Conservation (phyloP, 208 protist genomes). For the Histomonas meleagridis region DNA sequence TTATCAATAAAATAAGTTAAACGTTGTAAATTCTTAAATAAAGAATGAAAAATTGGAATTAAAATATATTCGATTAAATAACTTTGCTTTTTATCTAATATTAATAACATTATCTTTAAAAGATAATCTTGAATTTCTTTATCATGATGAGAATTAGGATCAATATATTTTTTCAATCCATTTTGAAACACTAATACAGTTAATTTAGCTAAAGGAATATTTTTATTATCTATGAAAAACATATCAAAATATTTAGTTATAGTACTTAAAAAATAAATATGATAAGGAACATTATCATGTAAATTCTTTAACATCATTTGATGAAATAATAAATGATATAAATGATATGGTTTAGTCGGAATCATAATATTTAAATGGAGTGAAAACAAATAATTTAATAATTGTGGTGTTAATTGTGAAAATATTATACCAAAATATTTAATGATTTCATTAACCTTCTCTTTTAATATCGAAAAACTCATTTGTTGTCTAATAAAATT, state of each 20-base stretch:
- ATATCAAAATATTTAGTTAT: not conserved
- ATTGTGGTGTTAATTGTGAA: not conserved
- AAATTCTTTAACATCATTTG: not conserved
- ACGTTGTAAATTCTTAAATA: no score
- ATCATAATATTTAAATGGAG: not conserved
- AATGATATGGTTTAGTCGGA: not conserved
- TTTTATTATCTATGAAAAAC: no score
- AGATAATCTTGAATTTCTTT: no score
- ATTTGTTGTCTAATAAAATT: not conserved
- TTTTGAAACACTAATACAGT: no score
- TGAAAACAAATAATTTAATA: not conserved
- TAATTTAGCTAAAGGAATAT: no score
- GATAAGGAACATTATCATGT: not conserved
- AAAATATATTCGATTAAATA: no score
- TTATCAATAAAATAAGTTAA: no score
- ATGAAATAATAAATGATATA: not conserved
- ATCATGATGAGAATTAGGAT: no score
- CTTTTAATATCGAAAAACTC: not conserved
- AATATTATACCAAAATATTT: not conserved
- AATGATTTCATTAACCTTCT: not conserved
- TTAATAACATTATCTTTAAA: no score
- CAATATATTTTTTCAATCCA: no score
- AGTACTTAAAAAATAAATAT: not conserved
- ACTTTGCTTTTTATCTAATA: no score
- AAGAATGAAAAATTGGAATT: no score